phyloP scores from a whole-genome alignment of 2,329 filamentous ascomycete genomes.

The Rachicladosporium sp. region DNA sequence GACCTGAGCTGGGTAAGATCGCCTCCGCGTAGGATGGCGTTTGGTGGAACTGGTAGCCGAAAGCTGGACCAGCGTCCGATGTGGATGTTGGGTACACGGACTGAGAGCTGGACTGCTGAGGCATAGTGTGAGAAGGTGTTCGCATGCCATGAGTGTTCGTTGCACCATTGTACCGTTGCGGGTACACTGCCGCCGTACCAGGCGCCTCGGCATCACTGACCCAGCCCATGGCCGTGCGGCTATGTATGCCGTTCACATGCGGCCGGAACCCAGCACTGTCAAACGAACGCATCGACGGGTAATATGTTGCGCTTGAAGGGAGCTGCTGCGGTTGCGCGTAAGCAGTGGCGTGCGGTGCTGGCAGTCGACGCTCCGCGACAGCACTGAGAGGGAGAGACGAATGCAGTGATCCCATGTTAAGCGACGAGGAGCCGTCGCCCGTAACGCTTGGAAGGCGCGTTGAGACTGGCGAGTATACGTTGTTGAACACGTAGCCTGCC shows the following conservation, averaged over 20 bases:
- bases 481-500: slow-evolving; percentile 17
- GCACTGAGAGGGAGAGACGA: slow-evolving; percentile 21
- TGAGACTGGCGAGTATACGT: slow-evolving; percentile 10
- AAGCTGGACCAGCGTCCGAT: slow-evolving; percentile 8
- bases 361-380: slow-evolving; percentile 20
- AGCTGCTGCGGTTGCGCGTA: slow-evolving; percentile 7
- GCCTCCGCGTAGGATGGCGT: slow-evolving; percentile 12
- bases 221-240: slow-evolving; percentile 20
- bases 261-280: slow-evolving; percentile 11
- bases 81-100: neutral
- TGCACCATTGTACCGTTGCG: too few species aligned
- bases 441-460: slow-evolving; percentile 17
- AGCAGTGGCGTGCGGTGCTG: slow-evolving; percentile 9
- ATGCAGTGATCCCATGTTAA: slow-evolving; percentile 23
- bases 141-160: too few species aligned
- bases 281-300: slow-evolving; percentile 15
- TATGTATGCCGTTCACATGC: slow-evolving; percentile 20
- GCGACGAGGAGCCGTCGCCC: slow-evolving; percentile 17
- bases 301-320: neutral
- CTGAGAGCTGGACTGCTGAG: neutral
- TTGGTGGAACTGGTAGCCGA: slow-evolving; percentile 18
- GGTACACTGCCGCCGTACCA: neutral
- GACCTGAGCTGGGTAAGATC: slow-evolving; percentile 12
- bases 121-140: neutral
- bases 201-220: slow-evolving; percentile 6